Evolutionary conservation across 352 stramenopile genomes (phyloP).

Genomic region (Phytophthora quininea): DNA sequence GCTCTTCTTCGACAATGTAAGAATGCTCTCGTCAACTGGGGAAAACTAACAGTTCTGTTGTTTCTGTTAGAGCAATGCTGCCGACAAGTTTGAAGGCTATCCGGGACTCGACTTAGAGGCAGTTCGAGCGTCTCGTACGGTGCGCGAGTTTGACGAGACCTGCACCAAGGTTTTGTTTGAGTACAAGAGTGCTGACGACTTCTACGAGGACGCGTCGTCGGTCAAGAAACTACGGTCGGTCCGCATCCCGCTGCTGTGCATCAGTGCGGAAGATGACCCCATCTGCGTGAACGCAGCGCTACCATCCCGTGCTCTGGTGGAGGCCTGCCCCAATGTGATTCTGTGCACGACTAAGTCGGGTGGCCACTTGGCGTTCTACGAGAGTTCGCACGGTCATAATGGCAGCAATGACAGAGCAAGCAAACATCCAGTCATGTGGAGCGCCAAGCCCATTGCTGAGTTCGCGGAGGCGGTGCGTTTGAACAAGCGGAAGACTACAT

Average conservation of each 20-base stretch:
- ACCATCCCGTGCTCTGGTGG: constrained; percentile 31
- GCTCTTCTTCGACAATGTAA: constrained; percentile 62
- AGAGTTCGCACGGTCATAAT: constrained; percentile 24
- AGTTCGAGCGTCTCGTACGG: constrained; percentile 34
- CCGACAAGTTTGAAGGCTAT: constrained; percentile 50
- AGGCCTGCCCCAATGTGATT: constrained; percentile 58
- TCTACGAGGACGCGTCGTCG: constrained; percentile 61
- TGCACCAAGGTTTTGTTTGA: constrained; percentile 57
- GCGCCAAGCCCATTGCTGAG: constrained; percentile 43
- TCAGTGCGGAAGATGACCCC: constrained; percentile 62
- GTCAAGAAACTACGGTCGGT: constrained; percentile 40
- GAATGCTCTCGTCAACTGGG: not conserved
- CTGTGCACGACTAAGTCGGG: constrained; percentile 59
- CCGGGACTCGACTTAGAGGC: constrained; percentile 49
- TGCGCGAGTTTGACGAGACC: constrained; percentile 64
- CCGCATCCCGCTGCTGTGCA: constrained; percentile 54
- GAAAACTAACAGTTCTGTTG: constrained; percentile 6
- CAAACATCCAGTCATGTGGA: constrained; percentile 36
- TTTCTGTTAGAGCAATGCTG: constrained; percentile 23
- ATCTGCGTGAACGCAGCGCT: constrained; percentile 46
- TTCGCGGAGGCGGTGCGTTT: constrained; percentile 52
- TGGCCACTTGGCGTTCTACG: constrained; percentile 71
- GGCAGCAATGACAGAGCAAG: not conserved
- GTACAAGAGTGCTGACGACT: constrained; percentile 55
- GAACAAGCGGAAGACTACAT: constrained; percentile 7